A percentile compares a stretch with the other conserved stretches of the same genome.
Conservation (phyloP, 306 rosid genomes). For the Delonix regia region DNA sequence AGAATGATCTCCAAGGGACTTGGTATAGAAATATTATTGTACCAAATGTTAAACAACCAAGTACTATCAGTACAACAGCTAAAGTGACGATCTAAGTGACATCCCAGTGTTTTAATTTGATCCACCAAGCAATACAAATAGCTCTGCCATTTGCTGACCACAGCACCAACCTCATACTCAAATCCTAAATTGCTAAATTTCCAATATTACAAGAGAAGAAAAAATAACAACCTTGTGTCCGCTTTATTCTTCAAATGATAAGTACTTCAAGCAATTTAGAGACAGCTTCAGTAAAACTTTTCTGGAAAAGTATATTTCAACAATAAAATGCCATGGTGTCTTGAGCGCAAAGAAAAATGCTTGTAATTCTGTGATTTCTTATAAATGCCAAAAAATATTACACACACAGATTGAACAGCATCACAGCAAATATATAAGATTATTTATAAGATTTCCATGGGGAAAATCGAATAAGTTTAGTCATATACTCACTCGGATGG, state of each 20-base stretch:
- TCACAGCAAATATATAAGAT: background rate
- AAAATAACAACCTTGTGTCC: background rate
- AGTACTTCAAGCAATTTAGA: constrained; percentile 4
- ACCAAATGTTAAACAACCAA: constrained; percentile 2
- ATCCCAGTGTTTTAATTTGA: background rate
- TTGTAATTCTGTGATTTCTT: background rate
- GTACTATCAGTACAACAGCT: background rate
- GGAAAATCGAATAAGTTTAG: background rate
- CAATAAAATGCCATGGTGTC: background rate
- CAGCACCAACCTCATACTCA: background rate
- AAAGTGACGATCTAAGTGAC: background rate
- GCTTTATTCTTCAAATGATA: constrained; percentile 19
- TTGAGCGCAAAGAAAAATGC: constrained; percentile 1
- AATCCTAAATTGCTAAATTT: background rate
- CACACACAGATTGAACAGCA: background rate
- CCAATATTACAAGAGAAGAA: background rate
- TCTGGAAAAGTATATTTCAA: constrained; percentile 22
- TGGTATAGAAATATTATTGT: background rate
- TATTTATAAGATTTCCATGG: constrained; percentile 5
- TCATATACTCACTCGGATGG: constrained; percentile 76
- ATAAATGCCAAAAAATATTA: constrained; percentile 1
- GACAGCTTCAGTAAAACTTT: background rate
- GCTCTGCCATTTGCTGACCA: background rate
- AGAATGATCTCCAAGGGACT: constrained; percentile 6
- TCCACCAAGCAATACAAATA: background rate